phyloP scores from a whole-genome alignment of 2,329 filamentous ascomycete genomes.

The Aspergillus sp. region DNA sequence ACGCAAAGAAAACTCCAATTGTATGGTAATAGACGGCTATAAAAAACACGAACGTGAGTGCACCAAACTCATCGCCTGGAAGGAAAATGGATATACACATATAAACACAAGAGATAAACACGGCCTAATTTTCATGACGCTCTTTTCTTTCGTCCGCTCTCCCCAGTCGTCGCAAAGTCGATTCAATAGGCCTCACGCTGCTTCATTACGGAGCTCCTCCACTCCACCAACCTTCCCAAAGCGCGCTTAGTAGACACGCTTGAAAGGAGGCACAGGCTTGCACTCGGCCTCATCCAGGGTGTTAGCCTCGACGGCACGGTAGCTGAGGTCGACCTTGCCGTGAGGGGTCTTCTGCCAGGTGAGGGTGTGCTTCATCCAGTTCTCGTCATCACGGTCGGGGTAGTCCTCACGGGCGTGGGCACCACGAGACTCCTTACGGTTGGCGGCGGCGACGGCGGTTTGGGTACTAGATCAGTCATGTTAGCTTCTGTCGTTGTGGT shows the following conservation, averaged over 20 bases:
- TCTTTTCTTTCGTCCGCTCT: conserved; percentile 26
- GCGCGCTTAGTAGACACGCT: conserved; percentile 55
- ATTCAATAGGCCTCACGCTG: not conserved
- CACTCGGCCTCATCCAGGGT: conserved; percentile 96
- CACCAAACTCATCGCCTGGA: conserved; percentile 36
- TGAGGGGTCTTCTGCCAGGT: conserved; percentile 94
- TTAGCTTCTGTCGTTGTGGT: conserved; percentile 13
- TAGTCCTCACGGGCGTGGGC: conserved; percentile 96
- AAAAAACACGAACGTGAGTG: conserved; percentile 28
- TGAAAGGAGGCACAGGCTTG: conserved; percentile 94
- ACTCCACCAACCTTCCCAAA: not conserved
- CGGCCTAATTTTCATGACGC: conserved; percentile 30
- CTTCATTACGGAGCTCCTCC: not conserved
- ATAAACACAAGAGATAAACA: conserved; percentile 31
- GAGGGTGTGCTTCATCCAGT: conserved; percentile 99
- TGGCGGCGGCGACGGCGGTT: conserved; percentile 85
- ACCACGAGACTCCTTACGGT: conserved; percentile 95
- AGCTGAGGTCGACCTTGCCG: conserved; percentile 78
- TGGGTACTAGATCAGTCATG: conserved; percentile 59
- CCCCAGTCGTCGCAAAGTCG: not conserved
- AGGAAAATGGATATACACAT: conserved; percentile 40
- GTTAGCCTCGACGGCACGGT: conserved; percentile 75
- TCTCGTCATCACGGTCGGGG: conserved; percentile 89
- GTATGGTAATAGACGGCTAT: conserved; percentile 27
- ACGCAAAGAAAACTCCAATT: conserved; percentile 26